Evolutionary conservation across 768 basidiomycete genomes (phyloP).

Genomic region (Suillus alpinus): DNA sequence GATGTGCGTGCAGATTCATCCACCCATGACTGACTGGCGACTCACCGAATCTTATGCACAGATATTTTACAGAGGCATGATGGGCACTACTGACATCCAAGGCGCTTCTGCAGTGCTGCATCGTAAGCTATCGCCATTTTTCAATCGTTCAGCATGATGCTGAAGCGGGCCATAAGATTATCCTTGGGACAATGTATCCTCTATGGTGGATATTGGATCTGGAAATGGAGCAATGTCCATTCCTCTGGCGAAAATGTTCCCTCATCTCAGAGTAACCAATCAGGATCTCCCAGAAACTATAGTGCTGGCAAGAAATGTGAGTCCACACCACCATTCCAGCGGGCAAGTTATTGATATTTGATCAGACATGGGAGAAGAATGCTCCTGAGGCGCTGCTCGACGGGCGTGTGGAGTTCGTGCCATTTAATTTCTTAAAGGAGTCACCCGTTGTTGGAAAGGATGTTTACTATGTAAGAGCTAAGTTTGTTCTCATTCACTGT

Average conservation of each 20-base stretch:
- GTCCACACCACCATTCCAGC: not conserved
- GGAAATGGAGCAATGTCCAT: constrained; percentile 26
- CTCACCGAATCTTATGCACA: constrained; percentile 3
- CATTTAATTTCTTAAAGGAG: constrained; percentile 22
- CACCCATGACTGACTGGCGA: not conserved
- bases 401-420: constrained; percentile 14
- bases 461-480: constrained; percentile 25
- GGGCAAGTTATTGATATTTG: not conserved
- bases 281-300: constrained; percentile 30
- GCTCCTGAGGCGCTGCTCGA: constrained; percentile 19
- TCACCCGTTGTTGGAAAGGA: constrained; percentile 17
- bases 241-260: constrained; percentile 23
- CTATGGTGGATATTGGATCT: constrained; percentile 29
- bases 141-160: not conserved
- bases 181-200: constrained; percentile 23
- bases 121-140: constrained; percentile 8
- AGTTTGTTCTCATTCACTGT: not conserved
- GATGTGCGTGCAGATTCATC: constrained; percentile 8
- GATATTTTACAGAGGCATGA: constrained; percentile 25
- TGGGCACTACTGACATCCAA: constrained; percentile 16
- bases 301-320: constrained; percentile 19
- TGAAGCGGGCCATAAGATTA: not conserved
- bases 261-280: constrained; percentile 23
- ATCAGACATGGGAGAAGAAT: constrained; percentile 13
- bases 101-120: constrained; percentile 23